Evolutionary conservation across 148 eudicot genomes (phyloP), one percentile per base, ranked within the genome.

Genomic region (Pharnaceum exiguum): DNA sequence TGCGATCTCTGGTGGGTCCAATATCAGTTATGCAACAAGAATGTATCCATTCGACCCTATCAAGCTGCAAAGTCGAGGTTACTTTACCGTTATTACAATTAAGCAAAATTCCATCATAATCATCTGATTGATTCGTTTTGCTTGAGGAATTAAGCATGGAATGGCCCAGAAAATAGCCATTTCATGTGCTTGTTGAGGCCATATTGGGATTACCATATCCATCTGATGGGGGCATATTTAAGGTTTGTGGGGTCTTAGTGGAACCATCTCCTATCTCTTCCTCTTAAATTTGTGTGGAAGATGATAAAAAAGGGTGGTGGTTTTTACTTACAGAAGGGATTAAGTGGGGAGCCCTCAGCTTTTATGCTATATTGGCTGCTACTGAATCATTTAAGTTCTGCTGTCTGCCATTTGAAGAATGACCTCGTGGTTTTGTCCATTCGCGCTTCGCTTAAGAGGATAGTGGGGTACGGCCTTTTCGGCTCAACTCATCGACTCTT

Each of bases 131-230:
- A 50, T 55, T 42, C 35, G 26, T 55, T 60, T 26, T 32, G 61
- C 53, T 13, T 15, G 59, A 49, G 57, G n/a, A 53, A 31, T 29
- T 60, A 48, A 26, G 58, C 46, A 22, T 15, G 40, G 10, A 39
- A 8, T 69, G 73, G 73, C 68, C 68, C 73, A 48, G 51, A 56
- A 49, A 19, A 30, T 54, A 43, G 63, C 28, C 15, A 62, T 39
- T n/a, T 70, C 64, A 63, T 70, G 63, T 70, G 64, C 65, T 35
- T 42, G 49, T 57, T 31, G 38, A 39, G 69, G 46, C 64, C 37
- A 70, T 42, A 49, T 70, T 56, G 47, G 48, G 69, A 70, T 70
- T 44, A 46, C 59, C n/a, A 70, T 46, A 63, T 70, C 59, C 69
- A 70, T 57, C 46, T 63, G 65, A 63, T 40, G 28, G 40, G 47